Conservation (phyloP, 2,329 filamentous ascomycete species). For the Phialophora chinensis region DNA sequence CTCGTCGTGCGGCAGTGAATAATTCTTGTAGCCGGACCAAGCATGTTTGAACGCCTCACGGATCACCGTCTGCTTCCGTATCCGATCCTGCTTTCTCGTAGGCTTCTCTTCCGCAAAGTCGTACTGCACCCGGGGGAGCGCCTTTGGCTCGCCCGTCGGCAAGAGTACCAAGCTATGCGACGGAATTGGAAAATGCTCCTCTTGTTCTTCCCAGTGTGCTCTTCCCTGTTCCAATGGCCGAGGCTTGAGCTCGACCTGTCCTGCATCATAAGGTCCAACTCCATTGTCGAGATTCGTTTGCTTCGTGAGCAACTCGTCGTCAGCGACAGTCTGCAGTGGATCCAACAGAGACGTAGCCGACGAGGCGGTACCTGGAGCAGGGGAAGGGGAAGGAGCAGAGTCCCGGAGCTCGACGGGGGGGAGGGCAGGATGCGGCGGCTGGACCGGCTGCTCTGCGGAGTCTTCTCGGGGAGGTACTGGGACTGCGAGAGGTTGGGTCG, state of each 20-base stretch:
- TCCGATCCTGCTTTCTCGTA: slow-evolving; percentile 65
- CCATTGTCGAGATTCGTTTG: slow-evolving; percentile 36
- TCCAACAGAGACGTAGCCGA: slow-evolving; percentile 4
- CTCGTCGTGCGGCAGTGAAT: slow-evolving; percentile 88
- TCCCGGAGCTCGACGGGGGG: slow-evolving; percentile 10
- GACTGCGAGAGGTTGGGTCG: slow-evolving; percentile 10
- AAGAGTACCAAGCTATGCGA: slow-evolving; percentile 73
- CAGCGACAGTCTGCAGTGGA: slow-evolving; percentile 26
- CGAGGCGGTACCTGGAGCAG: slow-evolving; percentile 11
- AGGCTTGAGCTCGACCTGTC: slow-evolving; percentile 43
- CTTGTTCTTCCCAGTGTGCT: slow-evolving; percentile 71
- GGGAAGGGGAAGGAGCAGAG: slow-evolving; percentile 6
- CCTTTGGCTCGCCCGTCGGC: slow-evolving; percentile 71
- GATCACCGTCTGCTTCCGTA: slow-evolving; percentile 69
- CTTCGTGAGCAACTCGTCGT: slow-evolving; percentile 35
- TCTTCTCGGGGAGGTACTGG: slow-evolving; percentile 18
- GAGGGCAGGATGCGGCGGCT: slow-evolving; percentile 13
- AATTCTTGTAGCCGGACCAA: slow-evolving; percentile 80
- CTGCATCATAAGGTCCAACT: slow-evolving; percentile 45
- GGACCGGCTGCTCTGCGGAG: slow-evolving; percentile 11
- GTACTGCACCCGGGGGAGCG: slow-evolving; percentile 78
- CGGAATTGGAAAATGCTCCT: slow-evolving; percentile 78
- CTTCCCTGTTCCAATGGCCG: slow-evolving; percentile 25
- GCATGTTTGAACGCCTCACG: slow-evolving; percentile 76
- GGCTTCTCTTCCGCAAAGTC: slow-evolving; percentile 70